A percentile compares a stretch with the other conserved stretches of the same genome.
phyloP scores from a whole-genome alignment of 768 basidiomycete species.

The Rhodocollybia butyracea region DNA sequence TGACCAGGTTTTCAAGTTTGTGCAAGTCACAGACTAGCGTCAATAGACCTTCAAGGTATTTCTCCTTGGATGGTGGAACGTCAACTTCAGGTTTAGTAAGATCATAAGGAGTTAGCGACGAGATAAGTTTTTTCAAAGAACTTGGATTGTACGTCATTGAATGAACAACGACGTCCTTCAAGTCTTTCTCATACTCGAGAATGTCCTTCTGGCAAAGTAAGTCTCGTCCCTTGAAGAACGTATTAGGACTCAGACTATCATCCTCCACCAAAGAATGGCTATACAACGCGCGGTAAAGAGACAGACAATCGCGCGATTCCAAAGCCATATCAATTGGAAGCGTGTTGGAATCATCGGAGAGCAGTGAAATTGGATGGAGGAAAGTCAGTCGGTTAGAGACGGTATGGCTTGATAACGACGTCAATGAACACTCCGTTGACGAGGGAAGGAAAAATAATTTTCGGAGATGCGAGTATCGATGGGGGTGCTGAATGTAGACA shows the following conservation, averaged over 20 bases:
- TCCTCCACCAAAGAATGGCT: constrained; percentile 20
- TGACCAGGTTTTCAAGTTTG: not conserved
- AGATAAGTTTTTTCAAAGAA: not conserved
- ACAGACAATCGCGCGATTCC: constrained; percentile 55
- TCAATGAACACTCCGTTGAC: constrained; percentile 24
- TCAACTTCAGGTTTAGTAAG: not conserved
- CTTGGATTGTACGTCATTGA: constrained; percentile 19
- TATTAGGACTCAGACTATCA: constrained; percentile 34
- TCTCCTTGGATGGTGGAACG: not conserved
- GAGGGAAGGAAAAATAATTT: constrained; percentile 55
- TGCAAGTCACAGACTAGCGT: not conserved
- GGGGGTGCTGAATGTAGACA: constrained; percentile 57
- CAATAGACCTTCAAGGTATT: not conserved
- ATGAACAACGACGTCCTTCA: constrained; percentile 40
- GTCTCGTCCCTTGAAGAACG: constrained; percentile 38
- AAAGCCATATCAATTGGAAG: constrained; percentile 64
- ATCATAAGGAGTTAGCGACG: not conserved
- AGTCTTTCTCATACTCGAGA: constrained; percentile 49
- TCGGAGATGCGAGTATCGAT: constrained; percentile 72
- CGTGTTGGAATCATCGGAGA: constrained; percentile 47
- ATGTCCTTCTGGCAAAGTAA: constrained; percentile 59
- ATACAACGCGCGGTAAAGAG: constrained; percentile 45
- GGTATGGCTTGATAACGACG: constrained; percentile 33
- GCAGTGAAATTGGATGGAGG: constrained; percentile 59
- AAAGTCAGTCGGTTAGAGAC: constrained; percentile 43